Base-by-base conservation (phyloP, 2,329 filamentous ascomycete species). In the Clarireedia homoeocarpa region DNA sequence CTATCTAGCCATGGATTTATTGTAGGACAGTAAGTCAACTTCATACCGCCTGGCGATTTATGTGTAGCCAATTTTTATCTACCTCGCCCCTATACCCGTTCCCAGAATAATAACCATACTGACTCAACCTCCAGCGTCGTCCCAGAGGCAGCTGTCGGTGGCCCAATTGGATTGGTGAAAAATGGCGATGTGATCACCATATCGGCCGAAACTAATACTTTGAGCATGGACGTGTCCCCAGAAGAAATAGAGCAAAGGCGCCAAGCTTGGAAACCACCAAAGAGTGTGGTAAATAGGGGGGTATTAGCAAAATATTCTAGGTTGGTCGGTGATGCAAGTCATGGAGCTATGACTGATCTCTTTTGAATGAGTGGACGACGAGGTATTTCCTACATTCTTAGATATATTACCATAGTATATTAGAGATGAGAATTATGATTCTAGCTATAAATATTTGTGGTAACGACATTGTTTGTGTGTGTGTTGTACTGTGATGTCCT, bases 231-330 rank as follows among this genome's bases (percentile, higher is more conserved):
- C 5, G 72, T 79, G 1, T 76, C 95, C 1, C 78, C 77, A 0
- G 82, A 88, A 4, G 89, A 94, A 72, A 78, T 95, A 65, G 75
- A 77, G 60, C 74, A 72, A 67, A 76, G 90, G 59, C 71, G 83
- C 68, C 76, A 74, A 56, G 75, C 73, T 59, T 95, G 90, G 90
- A 85, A 78, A 67, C 74, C 83, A 34, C 91, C 90, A 0, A 77
- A 74, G 67, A 82, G 83, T 67, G 79, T 81, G 59, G 89, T 95
- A 9, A 91, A 85, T 64, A 82, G 92, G 55, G 92, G 92, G 40
- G 86, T 86, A 42, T 69, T 97, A 74, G 91, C 89, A 5, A 97
- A 97, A 77, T 97, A 97, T 75, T 88, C 88, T 6, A 75, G 81
- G 45, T 72, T 96, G 66, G 92, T 97, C 0, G 88, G 91, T 1